A percentile compares a stretch with the other conserved stretches of the same genome.
phyloP scores from a whole-genome alignment of 371 early-diverging fungal genomes.

The Capniomyces stellatus region DNA sequence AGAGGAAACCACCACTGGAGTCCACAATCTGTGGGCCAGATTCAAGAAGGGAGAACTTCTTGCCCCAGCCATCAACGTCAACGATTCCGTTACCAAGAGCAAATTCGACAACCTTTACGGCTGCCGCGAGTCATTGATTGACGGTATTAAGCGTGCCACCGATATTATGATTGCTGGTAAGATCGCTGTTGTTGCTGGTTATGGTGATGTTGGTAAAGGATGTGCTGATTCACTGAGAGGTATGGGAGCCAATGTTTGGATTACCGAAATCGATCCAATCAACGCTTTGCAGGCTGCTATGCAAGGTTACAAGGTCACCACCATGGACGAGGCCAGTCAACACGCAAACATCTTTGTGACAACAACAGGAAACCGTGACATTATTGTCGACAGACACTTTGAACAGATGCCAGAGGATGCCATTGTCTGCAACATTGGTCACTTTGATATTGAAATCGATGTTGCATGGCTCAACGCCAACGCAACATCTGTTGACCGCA shows the following conservation, averaged over 20 bases:
- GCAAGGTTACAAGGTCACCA: slow-evolving; percentile 98
- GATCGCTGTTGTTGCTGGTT: slow-evolving; percentile 95
- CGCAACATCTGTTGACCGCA: slow-evolving; percentile 70
- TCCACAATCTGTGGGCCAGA: slow-evolving; percentile 96
- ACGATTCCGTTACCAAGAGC: slow-evolving; percentile 99
- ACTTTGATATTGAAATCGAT: slow-evolving; percentile 98
- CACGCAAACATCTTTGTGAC: slow-evolving; percentile 97
- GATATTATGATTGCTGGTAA: slow-evolving; percentile 99
- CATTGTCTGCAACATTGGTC: slow-evolving; percentile 99
- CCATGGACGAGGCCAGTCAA: slow-evolving; percentile 86
- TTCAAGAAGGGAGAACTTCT: slow-evolving; percentile 84
- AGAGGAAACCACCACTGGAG: slow-evolving; percentile 99
- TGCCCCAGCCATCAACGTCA: slow-evolving; percentile 98
- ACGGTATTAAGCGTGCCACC: slow-evolving; percentile 99
- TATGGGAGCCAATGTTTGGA: slow-evolving; percentile 95
- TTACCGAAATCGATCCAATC: slow-evolving; percentile 98
- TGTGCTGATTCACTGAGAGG: slow-evolving; percentile 96
- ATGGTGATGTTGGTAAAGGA: slow-evolving; percentile 99
- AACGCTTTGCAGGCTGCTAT: slow-evolving; percentile 98
- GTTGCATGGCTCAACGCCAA: slow-evolving; percentile 97
- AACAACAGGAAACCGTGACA: slow-evolving; percentile 98
- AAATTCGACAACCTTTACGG: slow-evolving; percentile 99
- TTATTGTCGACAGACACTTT: slow-evolving; percentile 86
- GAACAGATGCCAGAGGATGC: slow-evolving; percentile 90
- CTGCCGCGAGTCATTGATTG: slow-evolving; percentile 97